A percentile compares a stretch with the other conserved stretches of the same genome.
Conservation (phyloP, 176 grass and related monocot species). For the Carex pumila region DNA sequence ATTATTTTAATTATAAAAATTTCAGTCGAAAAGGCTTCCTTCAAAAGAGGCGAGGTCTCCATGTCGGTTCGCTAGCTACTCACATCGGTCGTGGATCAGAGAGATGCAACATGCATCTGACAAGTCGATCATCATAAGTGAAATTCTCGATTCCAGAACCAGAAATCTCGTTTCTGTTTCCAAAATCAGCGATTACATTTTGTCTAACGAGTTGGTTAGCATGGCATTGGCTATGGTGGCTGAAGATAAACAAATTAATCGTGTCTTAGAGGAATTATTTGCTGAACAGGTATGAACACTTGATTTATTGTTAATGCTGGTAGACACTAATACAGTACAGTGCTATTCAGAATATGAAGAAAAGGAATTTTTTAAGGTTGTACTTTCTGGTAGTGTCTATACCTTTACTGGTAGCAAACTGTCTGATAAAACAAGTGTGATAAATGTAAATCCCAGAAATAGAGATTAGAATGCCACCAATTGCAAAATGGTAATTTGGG, state of each 20-base stretch:
- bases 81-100: constrained; percentile 79
- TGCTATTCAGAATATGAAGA: not conserved
- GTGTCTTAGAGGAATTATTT: constrained; percentile 92
- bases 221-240: constrained; percentile 99
- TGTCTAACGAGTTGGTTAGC: constrained; percentile 95
- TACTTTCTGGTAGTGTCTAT: not conserved
- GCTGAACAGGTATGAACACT: constrained; percentile 65
- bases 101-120: constrained; percentile 97
- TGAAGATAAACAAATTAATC: constrained; percentile 98
- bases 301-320: not conserved
- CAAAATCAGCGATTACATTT: constrained; percentile 92
- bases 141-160: constrained; percentile 95
- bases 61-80: constrained; percentile 42
- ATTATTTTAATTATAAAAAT: constrained; percentile 27
- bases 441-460: not conserved
- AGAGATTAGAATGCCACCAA: not conserved
- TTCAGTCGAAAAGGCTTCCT: constrained; percentile 90
- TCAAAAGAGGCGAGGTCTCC: constrained; percentile 71
- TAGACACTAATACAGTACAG: not conserved
- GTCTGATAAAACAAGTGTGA: not conserved
- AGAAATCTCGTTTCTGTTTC: constrained; percentile 94
- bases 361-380: not conserved
- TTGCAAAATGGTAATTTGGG: not conserved
- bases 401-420: not conserved
- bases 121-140: constrained; percentile 98